Evolutionary conservation across 495 filamentous ascomycete species (phyloP), one percentile per base, ranked within the genome.

Genomic region (Penicillium simplicissimum): DNA sequence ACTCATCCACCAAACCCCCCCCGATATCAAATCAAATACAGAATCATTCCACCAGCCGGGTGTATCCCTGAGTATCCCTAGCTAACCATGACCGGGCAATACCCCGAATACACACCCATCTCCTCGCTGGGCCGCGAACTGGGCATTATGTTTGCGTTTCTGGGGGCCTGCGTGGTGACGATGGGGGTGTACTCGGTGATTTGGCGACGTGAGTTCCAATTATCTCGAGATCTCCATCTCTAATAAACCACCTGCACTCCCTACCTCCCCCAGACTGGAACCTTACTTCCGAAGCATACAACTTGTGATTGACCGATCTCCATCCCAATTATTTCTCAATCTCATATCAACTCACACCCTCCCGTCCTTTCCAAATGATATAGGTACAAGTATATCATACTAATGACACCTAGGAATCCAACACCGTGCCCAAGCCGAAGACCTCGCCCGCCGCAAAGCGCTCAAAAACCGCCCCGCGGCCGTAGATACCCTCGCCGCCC

Each of bases 91-190:
- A 52, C 40, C 36, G n/a, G n/a, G n/a, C 65, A 68, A 43, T 72
- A 68, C 54, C 74, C 72, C 10, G 72, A 72, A 2, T 67, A 67
- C 51, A 73, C 67, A 0, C 73, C 73, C 19, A 64, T 68, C 56
- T 61, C 63, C 38, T 76, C 71, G 14, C 67, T 79, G 37, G 62
- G 65, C 34, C 71, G 72, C 35, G 79, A 81, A 60, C 65, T 81
- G 3, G 79, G 79, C 34, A 71, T 79, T 31, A 71, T 80, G 54
- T 74, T 79, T 59, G 79, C 69, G 34, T 80, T 82, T 58, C 61
- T 78, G 5, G 61, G 60, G 33, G 71, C 72, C 1, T 79, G 71
- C 59, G 28, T 77, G 37, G 64, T 78, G 15, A 74, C 74, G 10
- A 76, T 79, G 57, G 74, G 45, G 0, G 60, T 73, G 8, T 82